Base-by-base conservation (phyloP, 495 filamentous ascomycete genomes). In the Podospora bellae-mahoneyi region DNA sequence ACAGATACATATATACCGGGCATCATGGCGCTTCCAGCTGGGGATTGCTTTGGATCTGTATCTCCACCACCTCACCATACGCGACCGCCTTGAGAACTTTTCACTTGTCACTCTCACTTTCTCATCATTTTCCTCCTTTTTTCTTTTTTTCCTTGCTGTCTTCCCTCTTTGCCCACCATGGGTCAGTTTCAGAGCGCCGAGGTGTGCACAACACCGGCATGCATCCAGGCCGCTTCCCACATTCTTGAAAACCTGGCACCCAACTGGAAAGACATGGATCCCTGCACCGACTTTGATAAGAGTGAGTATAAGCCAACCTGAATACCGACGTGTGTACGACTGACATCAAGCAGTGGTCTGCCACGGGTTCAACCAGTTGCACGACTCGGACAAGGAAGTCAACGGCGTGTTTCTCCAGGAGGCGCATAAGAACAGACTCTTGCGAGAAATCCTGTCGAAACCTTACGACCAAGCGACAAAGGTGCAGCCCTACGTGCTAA, bases 271-370 rank as follows among this genome's bases (percentile, higher is more conserved):
- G 69, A 86, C 0, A 77, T 91, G 55, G 88, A 93, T 73, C 87
- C 90, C 4, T 93, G 90, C 69, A 86, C 80, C 56, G 72, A 91
- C 62, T 92, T 92, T 66, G 89, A 92, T 64, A 80, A 87, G 72
- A 64, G 70, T 72, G 67, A 66, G 68, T 84, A 2, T 1, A 28
- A 4, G 13, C 19, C 39, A 13, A 48, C 5, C 3, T 48, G 39
- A 10, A 48, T 13, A 13, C 39, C 9, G 39, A 16, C 5, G 9
- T 10, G 9, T 48, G 2, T 16, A 18, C 13, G 6, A 60, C 60
- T 63, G 32, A 63, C 26, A 19, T 0, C n/a, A 6, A 27, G 2
- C 26, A 71, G 69, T 86, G 70, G 87, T 90, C 48, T 93, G 90
- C 72, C 88, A 86, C 63, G 90, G 90, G 19, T 91, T 88, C 84